Percentiles rank a stretch among this genome's conserved stretches.
These are phyloP conservation scores for Zygoascus tannicola DNA, from an alignment of 805 yeast genomes.

Conservation along the genomic window DNA sequence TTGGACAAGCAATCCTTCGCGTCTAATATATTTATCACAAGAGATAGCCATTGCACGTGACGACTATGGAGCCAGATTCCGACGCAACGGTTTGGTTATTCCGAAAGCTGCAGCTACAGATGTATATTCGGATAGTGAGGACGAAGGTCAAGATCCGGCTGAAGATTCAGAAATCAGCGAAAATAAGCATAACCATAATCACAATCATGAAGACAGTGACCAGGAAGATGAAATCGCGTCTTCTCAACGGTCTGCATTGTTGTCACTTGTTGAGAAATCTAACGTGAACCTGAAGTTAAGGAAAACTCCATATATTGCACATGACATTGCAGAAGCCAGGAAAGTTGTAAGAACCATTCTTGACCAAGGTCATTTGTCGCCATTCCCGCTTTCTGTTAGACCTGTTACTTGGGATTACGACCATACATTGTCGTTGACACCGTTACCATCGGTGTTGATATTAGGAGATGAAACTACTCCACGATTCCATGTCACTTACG, in stretches of 20 bases:
- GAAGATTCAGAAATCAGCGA: not conserved
- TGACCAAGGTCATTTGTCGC: conserved; percentile 84
- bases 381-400: conserved; percentile 52
- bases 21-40: conserved; percentile 71
- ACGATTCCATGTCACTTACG: conserved; percentile 62
- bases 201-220: conserved; percentile 18
- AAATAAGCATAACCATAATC: not conserved
- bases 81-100: conserved; percentile 57
- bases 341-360: conserved; percentile 66
- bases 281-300: conserved; percentile 5
- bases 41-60: conserved; percentile 72
- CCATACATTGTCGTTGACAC: conserved; percentile 58
- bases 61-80: conserved; percentile 59
- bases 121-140: conserved; percentile 17
- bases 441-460: conserved; percentile 58
- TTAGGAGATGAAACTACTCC: conserved; percentile 68
- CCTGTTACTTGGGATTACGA: conserved; percentile 66
- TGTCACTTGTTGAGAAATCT: conserved; percentile 10
- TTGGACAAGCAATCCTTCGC: conserved; percentile 70
- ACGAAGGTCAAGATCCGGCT: conserved; percentile 1
- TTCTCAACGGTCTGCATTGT: conserved; percentile 13
- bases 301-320: conserved; percentile 14
- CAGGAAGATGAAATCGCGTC: conserved; percentile 20
- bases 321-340: conserved; percentile 28
- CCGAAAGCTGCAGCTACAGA: conserved; percentile 23